Base-by-base conservation (phyloP, 371 early-diverging fungal species). In the Nosema muscidifuracis region DNA sequence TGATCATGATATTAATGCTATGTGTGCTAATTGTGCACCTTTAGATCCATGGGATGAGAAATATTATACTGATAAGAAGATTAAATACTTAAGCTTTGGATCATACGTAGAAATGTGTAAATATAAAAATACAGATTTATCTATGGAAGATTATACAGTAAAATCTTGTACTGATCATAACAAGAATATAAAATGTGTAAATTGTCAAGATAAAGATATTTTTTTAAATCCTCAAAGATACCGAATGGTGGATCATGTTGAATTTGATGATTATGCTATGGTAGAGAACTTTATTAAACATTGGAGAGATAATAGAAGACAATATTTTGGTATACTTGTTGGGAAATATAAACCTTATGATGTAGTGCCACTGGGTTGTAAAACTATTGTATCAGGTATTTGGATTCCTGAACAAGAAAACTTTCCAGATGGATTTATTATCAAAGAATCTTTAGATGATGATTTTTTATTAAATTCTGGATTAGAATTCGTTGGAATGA, bases 191-290 rank as follows among this genome's bases (percentile, higher is more conserved):
- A 22, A 43, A 26, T 81, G 79, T 67, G 77, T 43, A 9, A 67
- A 42, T 53, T 78, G 55, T 75, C 1, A 62, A 76, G 71, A 70
- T 24, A 84, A 71, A 34, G 73, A 55, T 42, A 80, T 78, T 34
- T 44, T 56, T 12, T 40, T 75, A 22, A 71, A 42, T 1, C 55
- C 67, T 47, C 80, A 92, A 89, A 81, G 85, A 26, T 97, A 91
- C 83, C 88, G 99, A 60, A 88, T 92, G 87, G 93, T 96, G 1
- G 99, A 98, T 80, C 95, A 97, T 80, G 88, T 98, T 38, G 96
- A 96, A 83, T 94, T 98, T 82, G 90, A 94, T n/a, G 86, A 87
- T 12, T 83, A 89, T 2, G 79, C 81, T 12, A 75, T 93, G n/a
- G 87, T 98, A 18, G 92, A 97, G 68, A 83, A 85, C 31, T 90